These are phyloP conservation scores for Cladophialophora immunda DNA, from an alignment of 2,329 filamentous ascomycete genomes.

Conservation along the genomic window DNA sequence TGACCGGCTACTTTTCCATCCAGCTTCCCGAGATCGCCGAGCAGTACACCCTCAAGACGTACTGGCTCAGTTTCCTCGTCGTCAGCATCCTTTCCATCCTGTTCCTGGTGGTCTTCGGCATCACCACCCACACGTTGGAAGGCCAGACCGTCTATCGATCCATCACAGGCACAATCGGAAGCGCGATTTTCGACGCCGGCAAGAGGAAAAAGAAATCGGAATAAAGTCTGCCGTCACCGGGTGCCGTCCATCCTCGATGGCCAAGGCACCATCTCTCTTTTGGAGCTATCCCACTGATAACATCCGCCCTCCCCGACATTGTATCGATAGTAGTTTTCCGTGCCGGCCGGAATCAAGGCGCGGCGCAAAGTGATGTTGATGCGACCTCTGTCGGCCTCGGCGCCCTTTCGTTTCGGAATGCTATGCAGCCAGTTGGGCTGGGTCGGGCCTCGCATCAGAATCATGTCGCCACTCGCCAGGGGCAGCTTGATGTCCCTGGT, in stretches of 20 bases:
- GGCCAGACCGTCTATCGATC: constrained; percentile 59
- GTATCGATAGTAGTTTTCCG: constrained; percentile 85
- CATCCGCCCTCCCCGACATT: constrained; percentile 76
- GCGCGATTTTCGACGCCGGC: constrained; percentile 25
- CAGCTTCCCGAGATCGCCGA: constrained; percentile 66
- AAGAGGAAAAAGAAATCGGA: constrained; percentile 30
- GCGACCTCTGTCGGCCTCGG: constrained; percentile 68
- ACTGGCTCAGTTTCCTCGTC: constrained; percentile 74
- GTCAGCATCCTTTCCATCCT: constrained; percentile 68
- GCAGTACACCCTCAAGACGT: constrained; percentile 68
- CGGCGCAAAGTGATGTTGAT: constrained; percentile 82
- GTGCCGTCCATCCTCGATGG: constrained; percentile 7
- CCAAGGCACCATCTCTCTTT: constrained; percentile 61
- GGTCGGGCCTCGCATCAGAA: constrained; percentile 79
- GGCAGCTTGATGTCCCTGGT: constrained; percentile 59
- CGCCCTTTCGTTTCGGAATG: constrained; percentile 74
- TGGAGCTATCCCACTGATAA: constrained; percentile 71
- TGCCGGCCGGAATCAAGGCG: constrained; percentile 75
- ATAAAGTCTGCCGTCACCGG: neutral
- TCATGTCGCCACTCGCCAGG: constrained; percentile 76
- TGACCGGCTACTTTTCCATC: constrained; percentile 78
- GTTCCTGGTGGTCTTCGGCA: constrained; percentile 65
- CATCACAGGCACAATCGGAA: constrained; percentile 30
- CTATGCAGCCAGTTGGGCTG: constrained; percentile 81
- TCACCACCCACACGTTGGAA: constrained; percentile 66